phyloP scores from a whole-genome alignment of 306 rosid species.

The Herpetospermum pedunculosum region DNA sequence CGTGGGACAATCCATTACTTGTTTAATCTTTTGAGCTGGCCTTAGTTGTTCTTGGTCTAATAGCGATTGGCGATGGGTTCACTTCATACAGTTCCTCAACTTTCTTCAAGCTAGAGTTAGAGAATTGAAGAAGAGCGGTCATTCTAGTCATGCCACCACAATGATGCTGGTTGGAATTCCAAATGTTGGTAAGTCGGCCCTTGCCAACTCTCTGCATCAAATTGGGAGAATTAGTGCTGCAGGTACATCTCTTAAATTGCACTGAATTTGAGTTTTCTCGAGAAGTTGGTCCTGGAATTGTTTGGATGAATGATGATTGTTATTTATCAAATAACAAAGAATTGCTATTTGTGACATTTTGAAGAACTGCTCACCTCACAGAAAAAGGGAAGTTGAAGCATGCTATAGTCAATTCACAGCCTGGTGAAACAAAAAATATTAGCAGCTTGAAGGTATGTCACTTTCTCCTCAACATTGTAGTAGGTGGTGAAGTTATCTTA shows the following conservation, averaged over 20 bases:
- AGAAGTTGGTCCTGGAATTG: background rate
- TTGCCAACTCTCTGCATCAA: slow-evolving; percentile 76
- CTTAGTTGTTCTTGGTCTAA: background rate
- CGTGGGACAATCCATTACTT: background rate
- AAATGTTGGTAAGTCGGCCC: slow-evolving; percentile 88
- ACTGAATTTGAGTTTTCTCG: background rate
- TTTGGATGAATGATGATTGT: slow-evolving; percentile 21
- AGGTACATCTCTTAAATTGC: slow-evolving; percentile 26
- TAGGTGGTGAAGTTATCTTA: background rate
- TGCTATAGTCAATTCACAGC: slow-evolving; percentile 67
- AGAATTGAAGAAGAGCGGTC: slow-evolving; percentile 35
- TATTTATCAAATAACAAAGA: background rate
- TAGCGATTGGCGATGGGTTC: background rate
- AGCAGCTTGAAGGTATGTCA: slow-evolving; percentile 65
- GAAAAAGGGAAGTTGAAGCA: slow-evolving; percentile 84
- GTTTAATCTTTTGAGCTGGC: background rate
- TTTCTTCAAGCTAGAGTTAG: slow-evolving; percentile 58
- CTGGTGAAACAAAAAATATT: slow-evolving; percentile 70
- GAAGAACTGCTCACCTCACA: slow-evolving; percentile 17
- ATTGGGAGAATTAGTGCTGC: slow-evolving; percentile 86
- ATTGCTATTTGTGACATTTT: background rate
- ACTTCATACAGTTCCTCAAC: slow-evolving; percentile 47
- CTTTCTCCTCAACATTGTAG: slow-evolving; percentile 5
- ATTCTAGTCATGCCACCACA: slow-evolving; percentile 42
- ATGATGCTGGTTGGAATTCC: slow-evolving; percentile 76